phyloP scores from a whole-genome alignment of 768 basidiomycete genomes.

The Lanmaoa pseudosensibilis region DNA sequence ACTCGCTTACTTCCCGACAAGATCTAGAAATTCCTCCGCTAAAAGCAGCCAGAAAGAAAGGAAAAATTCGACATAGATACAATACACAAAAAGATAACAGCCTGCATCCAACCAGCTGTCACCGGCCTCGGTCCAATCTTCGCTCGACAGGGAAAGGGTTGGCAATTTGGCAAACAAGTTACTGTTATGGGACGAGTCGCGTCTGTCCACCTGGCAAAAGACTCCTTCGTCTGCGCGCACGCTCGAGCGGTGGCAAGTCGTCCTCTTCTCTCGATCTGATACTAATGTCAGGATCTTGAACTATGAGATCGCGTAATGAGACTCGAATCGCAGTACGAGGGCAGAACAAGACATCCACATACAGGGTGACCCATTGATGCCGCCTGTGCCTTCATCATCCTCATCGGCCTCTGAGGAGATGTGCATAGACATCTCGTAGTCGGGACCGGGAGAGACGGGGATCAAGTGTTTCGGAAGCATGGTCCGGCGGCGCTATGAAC shows the following conservation, averaged over 20 bases:
- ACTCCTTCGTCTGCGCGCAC: slow-evolving; percentile 55
- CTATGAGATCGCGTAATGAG: slow-evolving; percentile 1
- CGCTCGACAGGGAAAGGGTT: background rate
- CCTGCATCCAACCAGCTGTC: background rate
- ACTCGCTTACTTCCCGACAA: background rate
- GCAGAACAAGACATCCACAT: slow-evolving; percentile 8
- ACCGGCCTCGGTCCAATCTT: background rate
- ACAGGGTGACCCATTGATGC: slow-evolving; percentile 22
- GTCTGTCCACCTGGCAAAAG: slow-evolving; percentile 34
- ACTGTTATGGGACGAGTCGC: slow-evolving; percentile 15
- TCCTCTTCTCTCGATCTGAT: slow-evolving; percentile 46
- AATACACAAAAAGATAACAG: background rate
- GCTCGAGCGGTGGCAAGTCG: slow-evolving; percentile 66
- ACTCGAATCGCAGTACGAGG: slow-evolving; percentile 6
- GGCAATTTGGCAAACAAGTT: background rate
- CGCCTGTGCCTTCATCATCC: slow-evolving; percentile 34
- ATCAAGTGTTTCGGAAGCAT: slow-evolving; percentile 65
- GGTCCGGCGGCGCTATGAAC: slow-evolving; percentile 64
- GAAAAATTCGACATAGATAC: background rate
- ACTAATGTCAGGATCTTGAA: slow-evolving; percentile 30
- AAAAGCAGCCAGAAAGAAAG: background rate
- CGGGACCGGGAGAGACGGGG: slow-evolving; percentile 26
- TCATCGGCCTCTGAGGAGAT: slow-evolving; percentile 30
- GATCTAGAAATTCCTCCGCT: background rate
- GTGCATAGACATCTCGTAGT: slow-evolving; percentile 7